These are phyloP conservation scores for Eucalyptus sp. DNA, from an alignment of 345 rosid species.

Conservation along the genomic window DNA sequence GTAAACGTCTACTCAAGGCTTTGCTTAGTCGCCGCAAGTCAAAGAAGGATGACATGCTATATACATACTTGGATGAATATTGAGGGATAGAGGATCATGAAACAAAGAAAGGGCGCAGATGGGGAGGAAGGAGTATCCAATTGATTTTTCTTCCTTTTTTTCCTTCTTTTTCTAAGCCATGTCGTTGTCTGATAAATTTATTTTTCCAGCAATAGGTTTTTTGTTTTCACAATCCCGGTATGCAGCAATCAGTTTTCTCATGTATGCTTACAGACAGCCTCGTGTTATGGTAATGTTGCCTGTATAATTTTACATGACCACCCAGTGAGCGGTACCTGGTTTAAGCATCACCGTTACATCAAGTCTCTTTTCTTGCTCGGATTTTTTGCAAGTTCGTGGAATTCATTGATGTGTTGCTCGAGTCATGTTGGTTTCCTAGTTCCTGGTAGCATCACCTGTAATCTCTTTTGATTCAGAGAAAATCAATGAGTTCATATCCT, in stretches of 20 bases:
- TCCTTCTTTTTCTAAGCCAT: background rate
- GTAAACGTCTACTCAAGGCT: constrained; percentile 81
- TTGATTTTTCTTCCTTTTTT: background rate
- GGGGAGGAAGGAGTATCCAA: background rate
- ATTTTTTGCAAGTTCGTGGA: background rate
- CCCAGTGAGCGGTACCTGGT: background rate
- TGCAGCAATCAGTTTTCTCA: background rate
- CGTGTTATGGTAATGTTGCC: background rate
- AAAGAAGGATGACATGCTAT: constrained; percentile 78
- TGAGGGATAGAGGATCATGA: constrained; percentile 10
- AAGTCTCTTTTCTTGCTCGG: background rate
- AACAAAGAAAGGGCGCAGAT: background rate
- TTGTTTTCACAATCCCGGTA: background rate
- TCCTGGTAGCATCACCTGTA: background rate
- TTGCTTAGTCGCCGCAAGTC: constrained; percentile 89
- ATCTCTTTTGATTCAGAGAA: background rate
- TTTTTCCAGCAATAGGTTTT: background rate
- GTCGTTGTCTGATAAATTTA: background rate
- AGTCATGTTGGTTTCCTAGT: background rate
- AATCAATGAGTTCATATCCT: background rate
- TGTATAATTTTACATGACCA: background rate
- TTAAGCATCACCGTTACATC: background rate
- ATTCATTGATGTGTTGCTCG: background rate
- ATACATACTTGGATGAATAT: constrained; percentile 80
- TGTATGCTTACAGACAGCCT: background rate